phyloP scores from a whole-genome alignment of 2,329 filamentous ascomycete genomes.

The Thielaviopsis populi region DNA sequence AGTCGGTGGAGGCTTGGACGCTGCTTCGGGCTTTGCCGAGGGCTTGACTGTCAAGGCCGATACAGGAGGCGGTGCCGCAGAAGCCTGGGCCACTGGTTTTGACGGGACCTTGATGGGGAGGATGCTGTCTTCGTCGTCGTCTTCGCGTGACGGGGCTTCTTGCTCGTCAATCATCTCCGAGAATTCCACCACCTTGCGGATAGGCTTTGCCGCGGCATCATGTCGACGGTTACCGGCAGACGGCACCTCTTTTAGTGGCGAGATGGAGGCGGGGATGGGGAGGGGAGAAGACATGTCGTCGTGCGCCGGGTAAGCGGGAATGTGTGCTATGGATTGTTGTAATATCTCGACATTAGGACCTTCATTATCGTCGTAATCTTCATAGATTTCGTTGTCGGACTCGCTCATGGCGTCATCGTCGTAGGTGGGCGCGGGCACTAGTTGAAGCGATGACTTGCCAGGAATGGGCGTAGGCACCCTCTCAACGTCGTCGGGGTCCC shows the following conservation, averaged over 20 bases:
- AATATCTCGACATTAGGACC: slow-evolving; percentile 33
- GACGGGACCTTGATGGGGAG: slow-evolving; percentile 13
- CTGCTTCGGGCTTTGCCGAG: neutral
- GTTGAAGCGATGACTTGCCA: slow-evolving; percentile 9
- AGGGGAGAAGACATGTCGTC: slow-evolving; percentile 28
- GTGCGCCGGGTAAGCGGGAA: neutral
- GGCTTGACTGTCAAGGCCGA: neutral
- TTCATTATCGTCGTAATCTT: slow-evolving; percentile 29
- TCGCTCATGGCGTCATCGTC: slow-evolving; percentile 20
- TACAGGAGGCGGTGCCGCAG: neutral
- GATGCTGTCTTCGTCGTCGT: slow-evolving; percentile 12
- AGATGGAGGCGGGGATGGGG: slow-evolving; percentile 33
- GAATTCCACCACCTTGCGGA: slow-evolving; percentile 6
- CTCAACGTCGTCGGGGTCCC: slow-evolving; percentile 24
- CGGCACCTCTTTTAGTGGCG: slow-evolving; percentile 37
- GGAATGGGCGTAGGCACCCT: slow-evolving; percentile 7
- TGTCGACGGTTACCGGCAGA: slow-evolving; percentile 35
- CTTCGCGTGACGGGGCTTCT: slow-evolving; percentile 4
- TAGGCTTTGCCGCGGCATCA: slow-evolving; percentile 19
- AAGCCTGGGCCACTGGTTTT: neutral
- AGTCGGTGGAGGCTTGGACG: neutral
- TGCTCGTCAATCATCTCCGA: slow-evolving; percentile 4
- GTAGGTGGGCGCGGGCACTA: slow-evolving; percentile 14
- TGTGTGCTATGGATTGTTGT: slow-evolving; percentile 28
- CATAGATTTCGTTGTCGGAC: slow-evolving; percentile 26